These are phyloP conservation scores for Populus hybrid DNA, from an alignment of 441 rosid species.

Conservation along the genomic window DNA sequence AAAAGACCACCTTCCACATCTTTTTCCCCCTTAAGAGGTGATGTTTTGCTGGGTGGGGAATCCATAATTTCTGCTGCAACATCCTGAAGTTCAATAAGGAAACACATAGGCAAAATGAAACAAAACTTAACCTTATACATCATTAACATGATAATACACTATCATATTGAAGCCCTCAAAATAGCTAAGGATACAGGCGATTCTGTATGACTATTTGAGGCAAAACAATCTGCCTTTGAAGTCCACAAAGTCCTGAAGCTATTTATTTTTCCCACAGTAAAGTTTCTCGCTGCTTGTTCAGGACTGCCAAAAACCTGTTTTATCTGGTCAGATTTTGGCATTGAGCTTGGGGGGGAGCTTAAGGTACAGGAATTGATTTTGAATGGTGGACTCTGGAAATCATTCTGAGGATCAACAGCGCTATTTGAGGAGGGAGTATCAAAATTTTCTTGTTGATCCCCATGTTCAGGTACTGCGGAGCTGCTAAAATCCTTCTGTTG, in stretches of 20 bases:
- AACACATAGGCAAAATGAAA: conserved; percentile 24
- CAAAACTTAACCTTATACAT: conserved; percentile 11
- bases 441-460: conserved; percentile 34
- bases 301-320: conserved; percentile 37
- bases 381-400: conserved; percentile 63
- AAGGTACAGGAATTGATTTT: conserved; percentile 38
- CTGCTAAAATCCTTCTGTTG: conserved; percentile 24
- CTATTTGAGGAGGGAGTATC: conserved; percentile 31
- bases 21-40: conserved; percentile 28
- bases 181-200: conserved; percentile 49
- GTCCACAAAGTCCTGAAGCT: conserved; percentile 47
- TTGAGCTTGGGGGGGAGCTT: conserved; percentile 38
- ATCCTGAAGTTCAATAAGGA: conserved; percentile 55
- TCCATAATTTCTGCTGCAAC: conserved; percentile 34
- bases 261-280: conserved; percentile 31
- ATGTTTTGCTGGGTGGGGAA: conserved; percentile 33
- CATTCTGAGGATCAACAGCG: conserved; percentile 34
- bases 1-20: conserved; percentile 35
- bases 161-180: conserved; percentile 13
- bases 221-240: conserved; percentile 35
- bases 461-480: conserved; percentile 30
- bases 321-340: conserved; percentile 38
- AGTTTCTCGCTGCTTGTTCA: conserved; percentile 30
- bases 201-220: conserved; percentile 33
- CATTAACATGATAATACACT: neutral